phyloP scores from a whole-genome alignment of 306 rosid genomes.

The Vigna hirtella region DNA sequence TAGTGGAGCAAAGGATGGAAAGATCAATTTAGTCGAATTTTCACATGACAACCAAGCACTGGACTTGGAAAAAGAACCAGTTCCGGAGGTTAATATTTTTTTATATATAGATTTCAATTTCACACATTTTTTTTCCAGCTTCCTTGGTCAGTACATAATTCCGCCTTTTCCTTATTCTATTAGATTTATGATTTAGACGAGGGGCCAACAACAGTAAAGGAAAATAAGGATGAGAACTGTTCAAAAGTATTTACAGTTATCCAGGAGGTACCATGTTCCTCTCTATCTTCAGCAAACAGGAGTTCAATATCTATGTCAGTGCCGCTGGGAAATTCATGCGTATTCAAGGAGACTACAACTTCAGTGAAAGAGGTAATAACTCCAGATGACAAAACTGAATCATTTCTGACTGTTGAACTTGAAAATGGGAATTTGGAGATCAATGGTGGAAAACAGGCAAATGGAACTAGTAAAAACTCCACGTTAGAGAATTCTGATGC shows the following conservation, averaged over 20 bases:
- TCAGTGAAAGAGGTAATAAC: slow-evolving; percentile 57
- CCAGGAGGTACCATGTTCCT: slow-evolving; percentile 67
- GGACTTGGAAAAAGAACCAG: slow-evolving; percentile 76
- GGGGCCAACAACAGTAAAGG: slow-evolving; percentile 53
- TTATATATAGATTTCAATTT: background rate
- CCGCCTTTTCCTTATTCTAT: slow-evolving; percentile 37
- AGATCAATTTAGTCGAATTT: slow-evolving; percentile 60
- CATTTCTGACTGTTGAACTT: slow-evolving; percentile 56
- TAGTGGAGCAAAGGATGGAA: slow-evolving; percentile 74
- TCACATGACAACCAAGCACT: slow-evolving; percentile 59
- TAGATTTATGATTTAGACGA: slow-evolving; percentile 66
- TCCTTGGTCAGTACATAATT: slow-evolving; percentile 37
- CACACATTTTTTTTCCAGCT: slow-evolving; percentile 12
- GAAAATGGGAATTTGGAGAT: slow-evolving; percentile 60
- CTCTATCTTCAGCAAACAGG: slow-evolving; percentile 67
- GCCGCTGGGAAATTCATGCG: slow-evolving; percentile 51
- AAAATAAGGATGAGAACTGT: slow-evolving; percentile 61
- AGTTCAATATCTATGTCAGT: slow-evolving; percentile 50
- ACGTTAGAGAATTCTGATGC: slow-evolving; percentile 55
- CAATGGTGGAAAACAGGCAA: slow-evolving; percentile 58
- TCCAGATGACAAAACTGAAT: slow-evolving; percentile 58
- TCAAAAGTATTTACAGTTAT: slow-evolving; percentile 58
- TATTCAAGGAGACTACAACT: slow-evolving; percentile 69
- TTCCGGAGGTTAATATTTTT: slow-evolving; percentile 64
- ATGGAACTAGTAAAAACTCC: slow-evolving; percentile 55